Percentiles rank a stretch among this genome's conserved stretches.
Evolutionary conservation across 805 yeast species (phyloP).

Genomic region (Wickerhamomyces silvicola): DNA sequence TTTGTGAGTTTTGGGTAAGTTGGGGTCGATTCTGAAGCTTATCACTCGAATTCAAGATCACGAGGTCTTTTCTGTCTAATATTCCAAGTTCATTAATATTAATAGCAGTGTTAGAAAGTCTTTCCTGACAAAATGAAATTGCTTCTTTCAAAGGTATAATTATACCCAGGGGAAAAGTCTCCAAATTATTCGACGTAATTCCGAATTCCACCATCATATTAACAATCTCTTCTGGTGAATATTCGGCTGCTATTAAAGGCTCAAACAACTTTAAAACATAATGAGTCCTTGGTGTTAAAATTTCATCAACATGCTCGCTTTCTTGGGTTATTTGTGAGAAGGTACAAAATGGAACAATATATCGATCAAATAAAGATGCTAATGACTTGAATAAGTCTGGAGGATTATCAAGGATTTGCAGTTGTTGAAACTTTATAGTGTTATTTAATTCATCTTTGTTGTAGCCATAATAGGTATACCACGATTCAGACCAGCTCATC

Average conservation of each 20-base stretch:
- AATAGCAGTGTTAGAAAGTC: constrained; percentile 43
- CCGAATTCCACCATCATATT: constrained; percentile 55
- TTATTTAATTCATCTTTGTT: constrained; percentile 30
- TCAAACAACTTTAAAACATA: constrained; percentile 57
- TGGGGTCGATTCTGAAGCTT: constrained; percentile 1
- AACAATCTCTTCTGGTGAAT: constrained; percentile 47
- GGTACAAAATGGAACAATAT: constrained; percentile 49
- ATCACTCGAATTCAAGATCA: constrained; percentile 11
- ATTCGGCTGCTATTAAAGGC: constrained; percentile 47
- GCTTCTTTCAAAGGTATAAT: constrained; percentile 60
- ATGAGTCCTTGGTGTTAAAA: constrained; percentile 61
- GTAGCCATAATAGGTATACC: constrained; percentile 53
- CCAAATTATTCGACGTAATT: constrained; percentile 45
- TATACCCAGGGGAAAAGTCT: constrained; percentile 71
- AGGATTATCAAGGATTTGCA: constrained; percentile 39
- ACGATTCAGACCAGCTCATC: constrained; percentile 68
- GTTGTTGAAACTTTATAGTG: constrained; percentile 31
- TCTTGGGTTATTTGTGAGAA: constrained; percentile 67
- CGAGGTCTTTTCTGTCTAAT: constrained; percentile 64
- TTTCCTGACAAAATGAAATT: constrained; percentile 45
- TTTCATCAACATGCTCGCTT: constrained; percentile 47
- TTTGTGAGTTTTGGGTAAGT: too few relatives aligned
- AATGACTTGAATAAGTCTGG: constrained; percentile 56
- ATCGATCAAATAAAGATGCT: constrained; percentile 39
- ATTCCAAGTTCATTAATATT: constrained; percentile 39